phyloP scores from a whole-genome alignment of 805 yeast species.

The Ogataea salicorniae region DNA sequence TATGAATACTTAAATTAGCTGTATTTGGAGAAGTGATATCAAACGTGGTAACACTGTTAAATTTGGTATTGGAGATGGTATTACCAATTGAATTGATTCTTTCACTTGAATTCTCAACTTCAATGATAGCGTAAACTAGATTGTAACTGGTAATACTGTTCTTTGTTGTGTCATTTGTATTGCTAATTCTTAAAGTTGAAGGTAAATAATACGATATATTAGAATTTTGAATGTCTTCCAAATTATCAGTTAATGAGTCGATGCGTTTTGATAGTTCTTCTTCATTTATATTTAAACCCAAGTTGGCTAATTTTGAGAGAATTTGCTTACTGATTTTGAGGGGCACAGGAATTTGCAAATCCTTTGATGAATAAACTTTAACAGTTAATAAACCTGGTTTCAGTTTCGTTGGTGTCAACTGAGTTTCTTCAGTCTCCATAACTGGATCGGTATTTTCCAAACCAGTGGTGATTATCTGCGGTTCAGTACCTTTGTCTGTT shows the following conservation, averaged over 20 bases:
- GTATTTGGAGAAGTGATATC: slow-evolving; percentile 64
- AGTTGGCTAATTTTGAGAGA: slow-evolving; percentile 58
- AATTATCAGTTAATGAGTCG: slow-evolving; percentile 24
- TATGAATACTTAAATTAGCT: slow-evolving; percentile 56
- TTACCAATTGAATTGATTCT: slow-evolving; percentile 84
- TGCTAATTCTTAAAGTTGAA: slow-evolving; percentile 32
- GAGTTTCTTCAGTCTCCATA: slow-evolving; percentile 19
- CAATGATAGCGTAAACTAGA: slow-evolving; percentile 79
- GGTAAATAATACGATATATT: slow-evolving; percentile 38
- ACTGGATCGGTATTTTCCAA: slow-evolving; percentile 31
- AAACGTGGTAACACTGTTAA: slow-evolving; percentile 86
- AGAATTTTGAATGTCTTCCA: slow-evolving; percentile 24
- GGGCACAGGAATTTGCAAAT: slow-evolving; percentile 65
- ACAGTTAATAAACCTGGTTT: slow-evolving; percentile 74
- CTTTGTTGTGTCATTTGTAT: slow-evolving; percentile 47
- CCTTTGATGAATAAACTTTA: slow-evolving; percentile 66
- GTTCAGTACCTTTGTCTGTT: slow-evolving; percentile 4
- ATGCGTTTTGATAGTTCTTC: slow-evolving; percentile 30
- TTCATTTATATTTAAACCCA: slow-evolving; percentile 40
- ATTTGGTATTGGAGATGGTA: slow-evolving; percentile 67
- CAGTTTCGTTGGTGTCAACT: slow-evolving; percentile 5
- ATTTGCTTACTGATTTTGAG: slow-evolving; percentile 60
- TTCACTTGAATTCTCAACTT: slow-evolving; percentile 91
- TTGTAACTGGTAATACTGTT: slow-evolving; percentile 41
- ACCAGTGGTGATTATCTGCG: slow-evolving; percentile 22